Base-by-base conservation (phyloP, 208 protist genomes). In the Trypanosoma boissoni region DNA sequence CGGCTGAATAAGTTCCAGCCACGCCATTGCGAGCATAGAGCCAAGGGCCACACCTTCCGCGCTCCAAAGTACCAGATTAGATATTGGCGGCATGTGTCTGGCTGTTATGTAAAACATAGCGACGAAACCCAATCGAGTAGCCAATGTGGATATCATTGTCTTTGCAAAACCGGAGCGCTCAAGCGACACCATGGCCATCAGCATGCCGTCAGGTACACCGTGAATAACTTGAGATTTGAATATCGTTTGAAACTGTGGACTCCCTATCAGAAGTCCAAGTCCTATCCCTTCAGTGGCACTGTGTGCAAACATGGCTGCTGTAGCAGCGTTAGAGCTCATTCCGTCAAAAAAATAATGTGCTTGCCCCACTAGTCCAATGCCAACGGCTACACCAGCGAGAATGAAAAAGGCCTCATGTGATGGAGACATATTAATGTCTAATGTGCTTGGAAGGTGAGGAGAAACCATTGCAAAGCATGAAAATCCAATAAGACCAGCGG, bases 181-280 rank as follows among this genome's bases (percentile, higher is more conserved):
- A 0, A 49, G 20, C 34, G 58, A 46, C 10, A 34, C 32, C 36
- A 55, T 39, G 28, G 58, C 58, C 48, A 56, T 20, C 7, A 64
- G 48, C 58, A 49, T 39, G 9, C 58, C 58, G 4, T 64, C 58
- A n/a, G 58, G 48, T 14, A 64, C 49, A 10, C 58, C 58, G 24
- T 64, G 58, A 6, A 64, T 12, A 21, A 64, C 45, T 24, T 64
- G 58, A 9, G 34, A 48, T 4, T 34, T 32, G 26, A 64, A 56
- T 20, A 56, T 20, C 18, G 48, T 28, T 16, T 0, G 1, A 26
- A 64, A 64, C 23, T 34, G 48, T 21, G 58, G 27, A 28, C 32
- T 49, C 12, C 58, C 37, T 20, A 49, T 48, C 31, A 64, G 23
- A 16, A 64, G 34, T 23, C 58, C 58, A 10, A 64, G 34, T 4